Conservation (phyloP, 139 green algal species). For the Chlamydomonas schloesseri region DNA sequence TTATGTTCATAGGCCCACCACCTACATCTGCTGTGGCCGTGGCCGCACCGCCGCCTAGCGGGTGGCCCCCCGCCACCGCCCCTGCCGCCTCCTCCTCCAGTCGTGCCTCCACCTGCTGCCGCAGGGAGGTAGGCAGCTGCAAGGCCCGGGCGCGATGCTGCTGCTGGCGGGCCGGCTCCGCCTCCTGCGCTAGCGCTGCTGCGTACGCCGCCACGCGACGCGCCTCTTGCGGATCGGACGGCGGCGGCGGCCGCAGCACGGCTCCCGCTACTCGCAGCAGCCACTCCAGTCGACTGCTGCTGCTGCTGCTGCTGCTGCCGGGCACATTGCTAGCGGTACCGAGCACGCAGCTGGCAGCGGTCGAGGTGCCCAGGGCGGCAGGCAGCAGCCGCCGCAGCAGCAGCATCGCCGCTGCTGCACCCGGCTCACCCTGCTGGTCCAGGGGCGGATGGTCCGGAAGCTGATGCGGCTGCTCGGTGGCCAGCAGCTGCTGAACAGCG, state of each 20-base stretch:
- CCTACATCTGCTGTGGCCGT: too few relatives aligned
- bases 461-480: background rate
- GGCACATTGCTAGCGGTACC: background rate
- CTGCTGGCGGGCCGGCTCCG: too few relatives aligned
- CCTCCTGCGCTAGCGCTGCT: background rate
- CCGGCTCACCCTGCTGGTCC: background rate
- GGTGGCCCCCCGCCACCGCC: too few relatives aligned
- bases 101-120: too few relatives aligned
- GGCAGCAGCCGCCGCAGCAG: slow-evolving; percentile 1
- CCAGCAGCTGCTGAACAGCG: background rate
- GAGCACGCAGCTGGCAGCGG: background rate
- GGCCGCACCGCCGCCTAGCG: too few relatives aligned
- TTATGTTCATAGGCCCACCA: too few relatives aligned
- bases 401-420: background rate
- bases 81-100: too few relatives aligned
- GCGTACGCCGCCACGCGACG: background rate
- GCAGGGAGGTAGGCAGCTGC: too few relatives aligned
- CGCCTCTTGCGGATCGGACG: background rate
- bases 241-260: background rate
- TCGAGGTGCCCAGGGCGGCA: background rate
- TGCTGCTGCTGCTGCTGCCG: background rate
- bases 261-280: background rate
- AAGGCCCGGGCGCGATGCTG: too few relatives aligned
- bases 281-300: slow-evolving; percentile 3
- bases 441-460: background rate